Evolutionary conservation across 768 basidiomycete species (phyloP).

Genomic region (Melanogaster broomeanus): DNA sequence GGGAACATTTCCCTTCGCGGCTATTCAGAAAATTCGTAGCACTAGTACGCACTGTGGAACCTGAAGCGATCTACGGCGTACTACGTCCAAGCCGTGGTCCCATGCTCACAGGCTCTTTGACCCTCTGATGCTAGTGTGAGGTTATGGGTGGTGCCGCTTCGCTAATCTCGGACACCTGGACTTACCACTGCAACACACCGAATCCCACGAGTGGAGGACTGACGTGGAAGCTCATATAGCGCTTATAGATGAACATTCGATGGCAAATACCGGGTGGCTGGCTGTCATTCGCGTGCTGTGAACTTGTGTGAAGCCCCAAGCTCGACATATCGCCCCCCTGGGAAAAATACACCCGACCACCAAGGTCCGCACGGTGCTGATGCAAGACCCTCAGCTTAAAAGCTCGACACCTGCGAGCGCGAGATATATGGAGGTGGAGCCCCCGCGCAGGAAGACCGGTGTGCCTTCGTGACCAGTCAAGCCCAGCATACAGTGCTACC

Average conservation of each 20-base stretch:
- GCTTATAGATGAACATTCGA: slow-evolving; percentile 69
- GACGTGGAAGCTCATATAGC: slow-evolving; percentile 49
- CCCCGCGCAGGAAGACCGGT: slow-evolving; percentile 38
- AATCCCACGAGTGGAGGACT: slow-evolving; percentile 44
- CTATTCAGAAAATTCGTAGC: slow-evolving; percentile 40
- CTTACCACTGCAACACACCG: slow-evolving; percentile 61
- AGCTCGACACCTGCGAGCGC: slow-evolving; percentile 36
- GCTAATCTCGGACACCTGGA: slow-evolving; percentile 40
- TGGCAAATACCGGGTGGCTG: slow-evolving; percentile 69
- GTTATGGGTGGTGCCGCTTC: slow-evolving; percentile 48
- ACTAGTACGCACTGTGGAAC: slow-evolving; percentile 48
- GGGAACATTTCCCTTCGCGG: slow-evolving; percentile 45
- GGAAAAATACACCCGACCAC: slow-evolving; percentile 36
- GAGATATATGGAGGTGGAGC: slow-evolving; percentile 43
- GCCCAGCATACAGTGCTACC: slow-evolving; percentile 31
- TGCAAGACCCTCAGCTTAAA: slow-evolving; percentile 37
- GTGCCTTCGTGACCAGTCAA: slow-evolving; percentile 39
- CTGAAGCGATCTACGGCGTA: slow-evolving; percentile 54
- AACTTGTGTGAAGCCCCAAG: slow-evolving; percentile 56
- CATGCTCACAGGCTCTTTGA: not conserved
- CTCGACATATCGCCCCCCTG: slow-evolving; percentile 52
- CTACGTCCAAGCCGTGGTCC: slow-evolving; percentile 24
- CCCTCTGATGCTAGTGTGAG: slow-evolving; percentile 35
- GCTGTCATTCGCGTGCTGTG: slow-evolving; percentile 62
- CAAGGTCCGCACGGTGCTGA: slow-evolving; percentile 47